Conservation (phyloP, 345 rosid genomes). For the Aquilaria sinensis region DNA sequence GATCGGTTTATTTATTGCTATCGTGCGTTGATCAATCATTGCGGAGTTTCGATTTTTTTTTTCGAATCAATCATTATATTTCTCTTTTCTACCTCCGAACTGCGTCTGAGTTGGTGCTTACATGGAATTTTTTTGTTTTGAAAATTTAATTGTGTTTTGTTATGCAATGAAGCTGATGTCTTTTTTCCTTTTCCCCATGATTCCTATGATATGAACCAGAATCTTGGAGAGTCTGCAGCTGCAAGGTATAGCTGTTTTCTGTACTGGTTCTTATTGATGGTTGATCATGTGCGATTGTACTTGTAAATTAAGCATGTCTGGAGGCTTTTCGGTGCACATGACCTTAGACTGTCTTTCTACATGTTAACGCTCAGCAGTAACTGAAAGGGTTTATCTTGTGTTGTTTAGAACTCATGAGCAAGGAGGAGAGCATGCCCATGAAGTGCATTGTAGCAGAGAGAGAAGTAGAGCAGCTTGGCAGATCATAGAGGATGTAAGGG, state of each 20-base stretch:
- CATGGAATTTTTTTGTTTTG: too few species aligned
- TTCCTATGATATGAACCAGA: slow-evolving; percentile 16
- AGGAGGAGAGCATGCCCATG: slow-evolving; percentile 28
- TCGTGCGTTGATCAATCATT: too few species aligned
- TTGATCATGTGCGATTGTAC: background rate
- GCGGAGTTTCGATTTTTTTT: too few species aligned
- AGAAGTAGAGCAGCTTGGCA: slow-evolving; percentile 88
- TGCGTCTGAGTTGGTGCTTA: too few species aligned
- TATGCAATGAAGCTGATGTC: too few species aligned
- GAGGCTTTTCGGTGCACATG: background rate
- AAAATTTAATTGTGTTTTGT: too few species aligned
- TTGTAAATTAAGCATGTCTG: background rate
- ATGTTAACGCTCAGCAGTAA: slow-evolving; percentile 3
- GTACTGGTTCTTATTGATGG: background rate
- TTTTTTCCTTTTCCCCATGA: too few species aligned
- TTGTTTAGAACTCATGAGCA: slow-evolving; percentile 30
- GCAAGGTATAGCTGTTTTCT: slow-evolving; percentile 30
- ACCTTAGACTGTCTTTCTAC: background rate
- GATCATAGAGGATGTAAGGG: slow-evolving; percentile 64
- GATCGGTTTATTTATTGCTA: background rate
- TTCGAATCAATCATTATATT: too few species aligned
- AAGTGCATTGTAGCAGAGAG: slow-evolving; percentile 89
- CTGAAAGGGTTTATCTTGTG: slow-evolving; percentile 5
- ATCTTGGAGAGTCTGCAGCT: slow-evolving; percentile 26
- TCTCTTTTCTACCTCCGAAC: too few species aligned